A percentile compares a stretch with the other conserved stretches of the same genome.
phyloP scores from a whole-genome alignment of 164 flowering plant genomes.

The Stephania cephalantha region DNA sequence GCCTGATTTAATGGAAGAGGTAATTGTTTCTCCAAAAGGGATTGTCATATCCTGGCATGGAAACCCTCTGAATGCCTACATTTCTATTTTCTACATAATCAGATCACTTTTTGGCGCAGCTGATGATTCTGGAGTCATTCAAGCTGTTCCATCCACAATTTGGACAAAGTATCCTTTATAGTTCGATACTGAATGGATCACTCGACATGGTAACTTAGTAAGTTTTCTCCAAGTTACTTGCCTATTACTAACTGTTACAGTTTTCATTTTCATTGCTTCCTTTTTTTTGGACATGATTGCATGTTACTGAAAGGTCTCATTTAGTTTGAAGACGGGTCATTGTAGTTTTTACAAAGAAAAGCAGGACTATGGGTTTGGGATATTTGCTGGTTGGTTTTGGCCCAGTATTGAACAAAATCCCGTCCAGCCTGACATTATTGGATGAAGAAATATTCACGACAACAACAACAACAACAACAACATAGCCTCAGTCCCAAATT shows the following conservation, averaged over 20 bases:
- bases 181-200: not conserved
- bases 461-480: no score
- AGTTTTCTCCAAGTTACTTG: not conserved
- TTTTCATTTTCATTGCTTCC: no score
- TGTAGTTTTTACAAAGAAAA: no score
- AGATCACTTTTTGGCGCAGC: not conserved
- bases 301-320: not conserved
- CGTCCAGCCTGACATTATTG: no score
- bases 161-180: not conserved
- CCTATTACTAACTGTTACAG: no score
- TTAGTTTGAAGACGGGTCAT: not conserved
- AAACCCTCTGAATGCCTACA: not conserved
- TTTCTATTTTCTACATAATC: not conserved
- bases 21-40: slow-evolving; percentile 1
- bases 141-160: not conserved
- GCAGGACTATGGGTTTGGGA: not conserved
- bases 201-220: not conserved
- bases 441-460: no score
- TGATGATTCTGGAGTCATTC: not conserved
- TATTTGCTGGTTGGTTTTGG: no score
- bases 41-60: not conserved
- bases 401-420: no score
- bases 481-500: no score
- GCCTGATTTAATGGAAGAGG: not conserved
- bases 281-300: not conserved